Evolutionary conservation across 306 rosid species (phyloP).

Genomic region (Trifolium dubium): DNA sequence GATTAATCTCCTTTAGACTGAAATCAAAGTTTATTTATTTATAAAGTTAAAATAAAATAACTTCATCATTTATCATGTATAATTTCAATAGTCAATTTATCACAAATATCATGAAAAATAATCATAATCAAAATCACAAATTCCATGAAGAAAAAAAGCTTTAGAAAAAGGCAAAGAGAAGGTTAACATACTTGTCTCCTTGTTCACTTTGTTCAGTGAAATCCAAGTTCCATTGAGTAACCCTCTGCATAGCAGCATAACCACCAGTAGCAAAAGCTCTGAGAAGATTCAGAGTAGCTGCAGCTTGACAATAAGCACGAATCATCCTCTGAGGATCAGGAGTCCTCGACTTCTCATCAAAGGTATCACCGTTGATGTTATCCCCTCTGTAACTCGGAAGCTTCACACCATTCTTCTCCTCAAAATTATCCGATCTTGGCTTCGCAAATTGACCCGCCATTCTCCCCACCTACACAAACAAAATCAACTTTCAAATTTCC

Average conservation of each 20-base stretch:
- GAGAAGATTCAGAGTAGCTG: constrained; percentile 90
- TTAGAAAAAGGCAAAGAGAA: neutral
- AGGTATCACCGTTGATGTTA: constrained; percentile 90
- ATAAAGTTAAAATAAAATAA: neutral
- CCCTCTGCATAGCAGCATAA: constrained; percentile 98
- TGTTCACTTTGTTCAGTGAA: constrained; percentile 92
- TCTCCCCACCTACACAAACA: constrained; percentile 76
- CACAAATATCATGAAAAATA: too few relatives aligned
- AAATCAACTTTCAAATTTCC: neutral
- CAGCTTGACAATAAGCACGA: constrained; percentile 94
- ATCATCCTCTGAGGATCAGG: constrained; percentile 98
- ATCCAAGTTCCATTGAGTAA: constrained; percentile 97
- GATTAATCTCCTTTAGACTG: constrained; percentile 1
- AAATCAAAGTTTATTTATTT: neutral
- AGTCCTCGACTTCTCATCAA: constrained; percentile 74
- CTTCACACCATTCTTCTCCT: constrained; percentile 90
- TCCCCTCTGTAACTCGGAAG: constrained; percentile 99
- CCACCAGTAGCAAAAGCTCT: constrained; percentile 97
- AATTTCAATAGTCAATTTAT: neutral
- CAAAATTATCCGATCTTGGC: constrained; percentile 92
- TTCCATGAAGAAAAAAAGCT: neutral
- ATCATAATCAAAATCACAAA: neutral
- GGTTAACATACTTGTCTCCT: constrained; percentile 72
- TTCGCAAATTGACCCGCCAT: constrained; percentile 99
- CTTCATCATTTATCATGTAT: neutral